These are phyloP conservation scores for Anthoceros angustus DNA, from an alignment of 225 moss, liverwort and hornwort genomes.

Conservation along the genomic window DNA sequence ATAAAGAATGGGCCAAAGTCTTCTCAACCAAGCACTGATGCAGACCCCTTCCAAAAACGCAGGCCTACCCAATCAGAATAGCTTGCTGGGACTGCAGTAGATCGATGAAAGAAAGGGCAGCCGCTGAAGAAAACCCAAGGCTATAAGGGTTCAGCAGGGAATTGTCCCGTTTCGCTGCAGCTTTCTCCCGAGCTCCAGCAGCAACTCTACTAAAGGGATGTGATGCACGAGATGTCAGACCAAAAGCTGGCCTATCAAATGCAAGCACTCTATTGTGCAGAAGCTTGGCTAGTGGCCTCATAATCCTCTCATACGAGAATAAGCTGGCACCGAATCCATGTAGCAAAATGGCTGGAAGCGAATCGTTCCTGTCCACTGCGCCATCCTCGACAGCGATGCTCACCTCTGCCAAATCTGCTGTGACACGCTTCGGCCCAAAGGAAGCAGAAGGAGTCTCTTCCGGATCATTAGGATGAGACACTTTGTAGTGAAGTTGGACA, in stretches of 20 bases:
- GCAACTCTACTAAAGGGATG: not conserved
- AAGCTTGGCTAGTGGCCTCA: constrained; percentile 45
- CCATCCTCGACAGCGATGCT: not conserved
- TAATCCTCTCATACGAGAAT: constrained; percentile 74
- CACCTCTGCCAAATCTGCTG: not conserved
- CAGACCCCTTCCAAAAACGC: no score
- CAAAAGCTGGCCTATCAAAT: constrained; percentile 92
- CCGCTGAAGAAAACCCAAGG: constrained; percentile 57
- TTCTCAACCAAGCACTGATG: no score
- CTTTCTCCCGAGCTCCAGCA: constrained; percentile 10
- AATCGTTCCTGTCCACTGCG: constrained; percentile 8
- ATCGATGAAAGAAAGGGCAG: constrained; percentile 53
- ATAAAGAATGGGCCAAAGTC: no score
- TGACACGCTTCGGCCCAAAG: not conserved
- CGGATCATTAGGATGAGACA: constrained; percentile 25
- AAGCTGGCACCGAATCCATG: constrained; percentile 93
- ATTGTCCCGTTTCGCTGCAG: constrained; percentile 8
- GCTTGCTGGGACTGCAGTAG: constrained; percentile 63
- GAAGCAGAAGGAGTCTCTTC: not conserved
- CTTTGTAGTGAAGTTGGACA: constrained; percentile 78
- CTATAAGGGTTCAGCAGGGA: constrained; percentile 42
- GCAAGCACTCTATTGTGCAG: constrained; percentile 52
- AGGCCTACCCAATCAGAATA: constrained; percentile 70
- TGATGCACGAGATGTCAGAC: constrained; percentile 48
- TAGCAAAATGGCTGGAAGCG: constrained; percentile 51